phyloP scores from a whole-genome alignment of 2,329 filamentous ascomycete genomes.

The Colletotrichum sp. region DNA sequence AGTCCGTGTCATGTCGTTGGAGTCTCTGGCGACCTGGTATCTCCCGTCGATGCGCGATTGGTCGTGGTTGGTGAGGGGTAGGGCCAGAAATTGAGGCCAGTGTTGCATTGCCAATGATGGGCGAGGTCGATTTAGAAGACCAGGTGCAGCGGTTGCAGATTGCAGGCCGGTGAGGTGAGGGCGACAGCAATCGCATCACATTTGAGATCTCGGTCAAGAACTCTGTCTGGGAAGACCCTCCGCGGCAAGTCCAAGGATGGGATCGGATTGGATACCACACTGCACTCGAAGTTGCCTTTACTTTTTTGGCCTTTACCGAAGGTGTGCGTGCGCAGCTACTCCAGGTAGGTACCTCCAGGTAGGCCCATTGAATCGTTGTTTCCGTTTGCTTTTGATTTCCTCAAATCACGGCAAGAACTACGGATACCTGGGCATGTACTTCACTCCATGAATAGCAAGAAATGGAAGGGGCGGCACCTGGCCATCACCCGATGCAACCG shows the following conservation, averaged over 20 bases:
- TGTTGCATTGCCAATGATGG: conserved; percentile 13
- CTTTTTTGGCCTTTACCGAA: background rate
- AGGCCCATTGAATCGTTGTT: background rate
- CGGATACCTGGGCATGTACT: background rate
- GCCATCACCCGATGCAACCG: background rate
- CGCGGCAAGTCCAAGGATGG: background rate
- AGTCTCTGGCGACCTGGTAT: conserved; percentile 1
- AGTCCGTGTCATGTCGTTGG: conserved; percentile 10
- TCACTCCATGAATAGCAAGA: background rate
- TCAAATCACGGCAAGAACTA: background rate
- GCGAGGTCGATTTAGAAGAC: background rate
- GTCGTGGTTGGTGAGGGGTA: conserved; percentile 11
- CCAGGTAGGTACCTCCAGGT: accelerated
- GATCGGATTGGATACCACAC: background rate
- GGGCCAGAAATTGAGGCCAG: background rate
- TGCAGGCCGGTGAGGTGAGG: background rate
- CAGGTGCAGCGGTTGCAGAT: background rate
- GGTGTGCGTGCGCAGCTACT: background rate
- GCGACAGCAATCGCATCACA: background rate
- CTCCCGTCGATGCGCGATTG: conserved; percentile 10
- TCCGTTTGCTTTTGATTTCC: background rate
- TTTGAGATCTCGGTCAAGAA: conserved; percentile 1
- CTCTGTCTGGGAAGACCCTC: background rate
- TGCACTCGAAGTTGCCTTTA: background rate
- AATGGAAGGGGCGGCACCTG: background rate